A percentile compares a stretch with the other conserved stretches of the same genome.
Conservation (phyloP, 768 basidiomycete genomes). For the Nevesoporus exiguus region DNA sequence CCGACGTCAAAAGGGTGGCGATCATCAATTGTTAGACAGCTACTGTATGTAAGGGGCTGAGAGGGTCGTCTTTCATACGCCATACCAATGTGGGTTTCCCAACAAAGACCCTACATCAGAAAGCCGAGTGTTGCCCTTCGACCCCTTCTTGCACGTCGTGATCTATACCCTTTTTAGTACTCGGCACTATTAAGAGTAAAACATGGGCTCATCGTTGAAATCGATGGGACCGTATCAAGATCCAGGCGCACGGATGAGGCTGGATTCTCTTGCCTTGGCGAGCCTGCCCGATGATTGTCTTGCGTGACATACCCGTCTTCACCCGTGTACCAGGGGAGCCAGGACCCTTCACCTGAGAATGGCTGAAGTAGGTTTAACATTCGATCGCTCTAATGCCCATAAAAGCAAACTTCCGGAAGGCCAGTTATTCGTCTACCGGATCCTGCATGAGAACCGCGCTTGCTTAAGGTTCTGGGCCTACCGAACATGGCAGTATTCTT, state of each 20-base stretch:
- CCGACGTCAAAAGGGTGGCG: neutral
- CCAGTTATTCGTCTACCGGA: constrained; percentile 9
- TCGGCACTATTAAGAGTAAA: neutral
- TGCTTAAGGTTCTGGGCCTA: constrained; percentile 14
- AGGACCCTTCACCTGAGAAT: constrained; percentile 16
- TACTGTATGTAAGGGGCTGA: neutral
- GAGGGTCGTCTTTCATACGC: neutral
- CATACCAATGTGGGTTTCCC: neutral
- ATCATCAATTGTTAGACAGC: neutral
- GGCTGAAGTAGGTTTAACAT: neutral
- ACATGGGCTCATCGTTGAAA: neutral
- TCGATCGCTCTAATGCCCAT: constrained; percentile 7
- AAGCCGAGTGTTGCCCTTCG: neutral
- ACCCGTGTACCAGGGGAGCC: constrained; percentile 4
- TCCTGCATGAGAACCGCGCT: constrained; percentile 20
- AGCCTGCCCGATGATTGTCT: neutral
- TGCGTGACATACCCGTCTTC: neutral
- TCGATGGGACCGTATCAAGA: neutral
- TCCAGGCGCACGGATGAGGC: neutral
- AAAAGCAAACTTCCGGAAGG: constrained; percentile 8
- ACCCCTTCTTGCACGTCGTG: neutral
- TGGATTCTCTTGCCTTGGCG: neutral
- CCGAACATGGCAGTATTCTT: constrained; percentile 15
- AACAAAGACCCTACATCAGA: neutral
- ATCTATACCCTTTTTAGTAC: constrained; percentile 1